Evolutionary conservation across 352 stramenopile genomes (phyloP).

Genomic region (Phytophthora rubi): DNA sequence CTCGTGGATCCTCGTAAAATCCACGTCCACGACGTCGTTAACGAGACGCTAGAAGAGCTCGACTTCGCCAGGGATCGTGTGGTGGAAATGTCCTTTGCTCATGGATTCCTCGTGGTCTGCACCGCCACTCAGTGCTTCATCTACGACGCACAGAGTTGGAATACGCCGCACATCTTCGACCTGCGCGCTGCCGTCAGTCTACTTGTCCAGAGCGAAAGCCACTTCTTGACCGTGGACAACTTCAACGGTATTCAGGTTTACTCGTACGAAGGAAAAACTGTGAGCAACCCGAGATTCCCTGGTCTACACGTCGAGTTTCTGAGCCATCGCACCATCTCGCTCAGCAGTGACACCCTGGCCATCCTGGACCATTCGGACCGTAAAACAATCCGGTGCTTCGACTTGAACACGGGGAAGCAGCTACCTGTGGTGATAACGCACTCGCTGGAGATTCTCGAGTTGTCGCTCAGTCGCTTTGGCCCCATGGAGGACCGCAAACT

Average conservation of each 20-base stretch:
- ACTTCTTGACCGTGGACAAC: slow-evolving; percentile 92
- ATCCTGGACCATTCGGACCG: slow-evolving; percentile 91
- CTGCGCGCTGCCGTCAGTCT: slow-evolving; percentile 86
- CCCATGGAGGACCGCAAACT: slow-evolving; percentile 80
- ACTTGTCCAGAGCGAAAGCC: slow-evolving; percentile 86
- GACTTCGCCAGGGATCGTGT: slow-evolving; percentile 93
- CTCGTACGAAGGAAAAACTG: slow-evolving; percentile 92
- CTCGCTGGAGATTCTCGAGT: slow-evolving; percentile 77
- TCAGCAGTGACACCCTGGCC: slow-evolving; percentile 88
- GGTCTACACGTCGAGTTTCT: slow-evolving; percentile 91
- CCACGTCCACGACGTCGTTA: slow-evolving; percentile 88
- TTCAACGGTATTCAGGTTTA: slow-evolving; percentile 91
- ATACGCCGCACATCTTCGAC: slow-evolving; percentile 94
- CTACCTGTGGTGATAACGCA: slow-evolving; percentile 71
- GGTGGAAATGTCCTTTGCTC: slow-evolving; percentile 93
- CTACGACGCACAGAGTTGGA: slow-evolving; percentile 92
- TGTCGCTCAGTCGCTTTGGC: slow-evolving; percentile 85
- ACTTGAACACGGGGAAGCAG: slow-evolving; percentile 86
- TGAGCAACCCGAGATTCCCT: slow-evolving; percentile 87
- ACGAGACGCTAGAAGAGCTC: slow-evolving; percentile 92
- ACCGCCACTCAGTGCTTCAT: slow-evolving; percentile 94
- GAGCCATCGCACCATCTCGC: slow-evolving; percentile 81
- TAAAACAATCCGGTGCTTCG: slow-evolving; percentile 91
- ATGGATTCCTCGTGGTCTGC: slow-evolving; percentile 92
- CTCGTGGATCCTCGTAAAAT: slow-evolving; percentile 89